Base-by-base conservation (phyloP, 2,329 filamentous ascomycete species). In the Trichocomaceae sp. region DNA sequence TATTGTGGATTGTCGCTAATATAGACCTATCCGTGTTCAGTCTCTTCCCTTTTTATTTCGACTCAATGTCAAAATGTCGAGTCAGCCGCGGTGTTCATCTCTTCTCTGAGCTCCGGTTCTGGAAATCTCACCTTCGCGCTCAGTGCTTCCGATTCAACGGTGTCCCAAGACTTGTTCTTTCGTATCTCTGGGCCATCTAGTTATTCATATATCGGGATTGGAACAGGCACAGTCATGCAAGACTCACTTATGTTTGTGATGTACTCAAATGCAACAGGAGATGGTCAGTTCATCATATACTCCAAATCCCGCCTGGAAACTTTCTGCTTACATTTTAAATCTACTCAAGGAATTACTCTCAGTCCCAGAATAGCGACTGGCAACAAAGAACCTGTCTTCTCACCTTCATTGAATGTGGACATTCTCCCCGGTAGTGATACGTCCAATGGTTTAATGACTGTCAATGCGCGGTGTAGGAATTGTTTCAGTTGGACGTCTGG, bases 191-290 rank as follows among this genome's bases (percentile, higher is more conserved):
- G 41, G n/a, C 50, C 50, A 46, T 52, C 50, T 35, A 52, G 39
- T 41, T 52, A 52, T 26, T 52, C 50, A 23, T 52, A 52, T 29
- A 52, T 52, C n/a, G 50, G 50, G 8, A 46, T 46, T 13, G 50
- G 50, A 37, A 52, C 50, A 35, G 50, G 50, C 41, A 52, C 50
- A 5, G 50, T 52, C 17, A 52, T 52, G 50, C 41, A 52, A 52
- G 41, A 19, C 41, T 35, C 39, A 8, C 39, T 52, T 2, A 52
- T 52, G 3, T 52, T 52, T 13, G 26, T 52, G 26, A 26, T 52
- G 12, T 52, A 52, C 29, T 17, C 50, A 10, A 46, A 52, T 52
- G 50, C 41, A n/a, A 46, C 39, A 10, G 50, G 50, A 35, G 50
- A 46, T 29, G 50, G 50, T 52, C 41, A 52, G 41, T 52, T 26